Evolutionary conservation across 2,329 filamentous ascomycete species (phyloP), one percentile per base, ranked within the genome.

Genomic region (Trichoderma koningii): DNA sequence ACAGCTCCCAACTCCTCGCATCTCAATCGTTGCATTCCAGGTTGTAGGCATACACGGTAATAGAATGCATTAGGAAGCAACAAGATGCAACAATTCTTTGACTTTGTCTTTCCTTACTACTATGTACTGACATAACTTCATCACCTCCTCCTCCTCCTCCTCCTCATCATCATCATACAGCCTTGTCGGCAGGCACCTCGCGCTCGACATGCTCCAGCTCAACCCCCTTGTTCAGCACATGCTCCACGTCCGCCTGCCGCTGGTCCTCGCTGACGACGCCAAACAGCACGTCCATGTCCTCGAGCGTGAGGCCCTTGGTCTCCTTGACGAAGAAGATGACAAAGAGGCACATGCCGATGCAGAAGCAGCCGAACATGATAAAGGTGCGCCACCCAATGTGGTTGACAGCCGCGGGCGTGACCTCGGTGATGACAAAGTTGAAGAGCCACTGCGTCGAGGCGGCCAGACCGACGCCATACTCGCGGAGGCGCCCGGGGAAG

Each of bases 361-460:
- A 68, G 44, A 69, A 68, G 47, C 66, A 63, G 17, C 67, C 67
- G 45, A 69, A 69, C 68, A 69, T 69, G 52, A 68, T 55, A 7
- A 69, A 69, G 1, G 65, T 67, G 19, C 63, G 65, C 68, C 68
- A 69, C 19, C 67, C 68, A 47, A 64, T 67, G 48, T 69, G 55
- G 47, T 68, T 65, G 38, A 70, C 57, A 21, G 66, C 66, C 5
- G 47, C 53, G 3, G 69, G 69, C 0, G 68, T 69, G 19, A 70
- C 57, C n/a, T 62, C 21, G 2, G 69, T 66, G 52, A 90, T 85
- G 3, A 88, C 85, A 65, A 89, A 87, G 70, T 90, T 89, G 74
- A 89, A 89, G 3, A 89, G 71, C 86, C 87, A 89, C 70, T 89
- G 86, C 0, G 84, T 88, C 1, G 85, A 83, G 1, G 87, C 86